Evolutionary conservation across 441 rosid species (phyloP).

Genomic region (Manihot esculenta): DNA sequence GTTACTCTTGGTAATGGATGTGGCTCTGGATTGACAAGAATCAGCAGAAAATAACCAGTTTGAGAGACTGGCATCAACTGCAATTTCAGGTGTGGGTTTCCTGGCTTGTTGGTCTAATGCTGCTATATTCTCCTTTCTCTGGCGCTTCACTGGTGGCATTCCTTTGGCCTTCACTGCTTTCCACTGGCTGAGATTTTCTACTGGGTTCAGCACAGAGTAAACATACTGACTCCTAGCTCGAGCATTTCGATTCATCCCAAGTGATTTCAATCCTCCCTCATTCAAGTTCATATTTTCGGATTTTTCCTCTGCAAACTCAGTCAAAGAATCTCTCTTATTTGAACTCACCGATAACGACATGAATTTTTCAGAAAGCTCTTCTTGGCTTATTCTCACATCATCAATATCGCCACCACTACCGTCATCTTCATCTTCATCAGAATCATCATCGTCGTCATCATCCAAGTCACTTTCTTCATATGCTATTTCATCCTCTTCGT

Average conservation of each 20-base stretch:
- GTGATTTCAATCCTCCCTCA: constrained; percentile 30
- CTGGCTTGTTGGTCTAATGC: constrained; percentile 33
- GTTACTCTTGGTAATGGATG: constrained; percentile 12
- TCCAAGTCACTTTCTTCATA: constrained; percentile 59
- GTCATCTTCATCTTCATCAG: constrained; percentile 34
- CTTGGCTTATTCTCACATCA: constrained; percentile 29
- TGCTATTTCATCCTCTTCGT: constrained; percentile 31
- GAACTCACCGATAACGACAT: constrained; percentile 26
- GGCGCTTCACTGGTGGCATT: constrained; percentile 34
- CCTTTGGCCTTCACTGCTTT: constrained; percentile 65
- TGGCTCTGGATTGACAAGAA: constrained; percentile 22
- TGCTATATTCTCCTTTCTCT: constrained; percentile 50
- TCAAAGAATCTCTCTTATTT: constrained; percentile 27
- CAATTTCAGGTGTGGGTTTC: constrained; percentile 34
- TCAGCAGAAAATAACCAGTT: constrained; percentile 70
- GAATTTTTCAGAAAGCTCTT: constrained; percentile 21
- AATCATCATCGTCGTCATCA: constrained; percentile 36
- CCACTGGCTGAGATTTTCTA: constrained; percentile 80
- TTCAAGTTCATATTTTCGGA: constrained; percentile 17
- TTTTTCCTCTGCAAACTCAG: constrained; percentile 18
- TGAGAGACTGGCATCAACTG: constrained; percentile 84
- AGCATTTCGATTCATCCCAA: constrained; percentile 27
- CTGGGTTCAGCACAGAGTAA: constrained; percentile 65
- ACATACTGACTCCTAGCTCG: constrained; percentile 50
- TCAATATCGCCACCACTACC: constrained; percentile 33